Percentiles rank a stretch among this genome's conserved stretches.
Conservation (phyloP, 257 asterid species). For the Coffea eugenioides region DNA sequence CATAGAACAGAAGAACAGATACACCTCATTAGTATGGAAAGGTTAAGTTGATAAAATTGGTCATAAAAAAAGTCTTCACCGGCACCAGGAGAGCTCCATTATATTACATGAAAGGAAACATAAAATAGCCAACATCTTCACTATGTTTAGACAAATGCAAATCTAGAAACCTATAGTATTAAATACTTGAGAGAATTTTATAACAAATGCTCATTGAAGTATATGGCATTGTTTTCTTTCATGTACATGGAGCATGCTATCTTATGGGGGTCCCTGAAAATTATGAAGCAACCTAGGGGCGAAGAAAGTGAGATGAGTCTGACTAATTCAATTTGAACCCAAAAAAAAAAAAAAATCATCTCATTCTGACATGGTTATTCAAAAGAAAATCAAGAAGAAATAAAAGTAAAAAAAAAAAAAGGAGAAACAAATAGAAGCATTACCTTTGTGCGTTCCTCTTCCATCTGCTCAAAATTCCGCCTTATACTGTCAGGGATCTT, state of each 20-base stretch:
- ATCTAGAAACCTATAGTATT: neutral
- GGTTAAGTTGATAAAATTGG: neutral
- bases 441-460: slow-evolving; percentile 99
- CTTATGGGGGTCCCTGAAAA: neutral
- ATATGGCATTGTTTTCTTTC: neutral
- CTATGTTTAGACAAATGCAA: neutral
- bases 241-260: neutral
- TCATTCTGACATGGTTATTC: neutral
- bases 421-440: slow-evolving; percentile 16
- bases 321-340: too few relatives aligned
- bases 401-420: slow-evolving; percentile 8
- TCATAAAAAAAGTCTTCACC: neutral
- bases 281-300: neutral
- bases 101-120: neutral
- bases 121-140: neutral
- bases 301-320: too few relatives aligned
- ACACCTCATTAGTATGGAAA: neutral
- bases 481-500: slow-evolving; percentile 82
- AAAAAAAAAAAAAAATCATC: too few relatives aligned
- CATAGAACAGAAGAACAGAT: neutral
- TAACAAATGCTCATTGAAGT: neutral
- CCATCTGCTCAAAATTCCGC: slow-evolving; percentile 88
- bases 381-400: slow-evolving; percentile 3
- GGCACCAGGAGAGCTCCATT: neutral
- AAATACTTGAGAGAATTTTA: neutral